Evolutionary conservation across 768 basidiomycete genomes (phyloP), one percentile per base, ranked within the genome.

Genomic region (Serendipita vermifera): DNA sequence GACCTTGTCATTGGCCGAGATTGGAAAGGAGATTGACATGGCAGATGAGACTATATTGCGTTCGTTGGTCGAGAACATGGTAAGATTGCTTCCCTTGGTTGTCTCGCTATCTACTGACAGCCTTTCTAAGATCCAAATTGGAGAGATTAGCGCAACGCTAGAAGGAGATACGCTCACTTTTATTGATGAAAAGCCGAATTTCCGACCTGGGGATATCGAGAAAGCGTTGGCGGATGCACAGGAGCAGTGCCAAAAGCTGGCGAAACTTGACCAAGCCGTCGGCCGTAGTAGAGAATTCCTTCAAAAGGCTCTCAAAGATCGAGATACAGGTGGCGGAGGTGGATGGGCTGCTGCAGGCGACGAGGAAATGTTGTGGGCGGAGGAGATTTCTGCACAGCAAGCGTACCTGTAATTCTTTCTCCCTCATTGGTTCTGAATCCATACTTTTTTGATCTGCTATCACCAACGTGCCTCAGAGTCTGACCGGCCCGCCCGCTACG

Each of bases 121-220:
- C n/a, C n/a, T n/a, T 14, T 36, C n/a, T 6, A 60, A 88, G 87
- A 84, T 90, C 60, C 82, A 83, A 64, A 72, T 75, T 0, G 74
- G 72, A 56, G 83, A 87, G 59, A 82, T 91, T 59, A 75, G 73
- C 20, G 87, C 85, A 0, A 75, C 74, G 36, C 77, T 91, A 32
- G 75, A 77, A 1, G 73, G 79, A 54, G 83, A 79, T 3, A 85
- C 83, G 0, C 86, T 91, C 17, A 81, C 81, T 0, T 88, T 89
- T 67, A 76, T 77, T 15, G 73, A 73, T 35, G 82, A 83, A 63
- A 76, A 79, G 14, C 74, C 77, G 1, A 36, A 59, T 38, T 79
- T 82, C 59, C 73, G 79, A 13, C 76, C 78, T 59, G 71, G 69
- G 6, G 77, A 85, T 55, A 75, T 88, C 9, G 84, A 89, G 58